Percentiles rank a stretch among this genome's conserved stretches.
Conservation (phyloP, 2,329 filamentous ascomycete genomes). For the Aspergillus sp. region DNA sequence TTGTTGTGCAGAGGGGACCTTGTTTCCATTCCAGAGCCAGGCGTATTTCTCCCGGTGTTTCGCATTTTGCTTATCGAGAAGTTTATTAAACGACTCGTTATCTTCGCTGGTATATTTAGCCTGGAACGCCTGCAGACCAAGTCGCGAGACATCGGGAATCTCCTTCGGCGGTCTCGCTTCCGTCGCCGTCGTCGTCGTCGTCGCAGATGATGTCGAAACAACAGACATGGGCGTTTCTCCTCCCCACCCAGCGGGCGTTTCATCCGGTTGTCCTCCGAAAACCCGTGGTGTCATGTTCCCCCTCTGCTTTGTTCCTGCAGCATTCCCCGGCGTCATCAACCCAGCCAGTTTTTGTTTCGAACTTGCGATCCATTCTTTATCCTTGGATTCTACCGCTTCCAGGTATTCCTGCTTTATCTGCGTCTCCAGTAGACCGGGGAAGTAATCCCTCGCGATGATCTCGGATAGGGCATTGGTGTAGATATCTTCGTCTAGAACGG, state of each 20-base stretch:
- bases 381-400: slow-evolving; percentile 80
- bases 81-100: slow-evolving; percentile 91
- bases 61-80: slow-evolving; percentile 85
- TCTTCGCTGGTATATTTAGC: slow-evolving; percentile 94
- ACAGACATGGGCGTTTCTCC: slow-evolving; percentile 71
- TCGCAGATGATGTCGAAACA: slow-evolving; percentile 34
- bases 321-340: slow-evolving; percentile 24
- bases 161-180: slow-evolving; percentile 28
- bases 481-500: slow-evolving; percentile 86
- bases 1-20: slow-evolving; percentile 62
- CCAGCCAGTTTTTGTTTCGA: slow-evolving; percentile 63
- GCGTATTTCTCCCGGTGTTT: slow-evolving; percentile 79
- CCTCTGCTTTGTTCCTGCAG: not conserved
- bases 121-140: slow-evolving; percentile 83
- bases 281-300: slow-evolving; percentile 54
- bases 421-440: slow-evolving; percentile 81
- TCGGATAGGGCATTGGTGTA: slow-evolving; percentile 88
- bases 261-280: slow-evolving; percentile 8
- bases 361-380: slow-evolving; percentile 79
- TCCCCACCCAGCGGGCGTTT: slow-evolving; percentile 48
- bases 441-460: slow-evolving; percentile 96
- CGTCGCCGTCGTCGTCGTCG: slow-evolving; percentile 17
- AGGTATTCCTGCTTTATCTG: slow-evolving; percentile 89
- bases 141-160: slow-evolving; percentile 62
- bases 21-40: slow-evolving; percentile 87